A percentile compares a stretch with the other conserved stretches of the same genome.
phyloP scores from a whole-genome alignment of 768 basidiomycete genomes.

The Leccinum boreale region DNA sequence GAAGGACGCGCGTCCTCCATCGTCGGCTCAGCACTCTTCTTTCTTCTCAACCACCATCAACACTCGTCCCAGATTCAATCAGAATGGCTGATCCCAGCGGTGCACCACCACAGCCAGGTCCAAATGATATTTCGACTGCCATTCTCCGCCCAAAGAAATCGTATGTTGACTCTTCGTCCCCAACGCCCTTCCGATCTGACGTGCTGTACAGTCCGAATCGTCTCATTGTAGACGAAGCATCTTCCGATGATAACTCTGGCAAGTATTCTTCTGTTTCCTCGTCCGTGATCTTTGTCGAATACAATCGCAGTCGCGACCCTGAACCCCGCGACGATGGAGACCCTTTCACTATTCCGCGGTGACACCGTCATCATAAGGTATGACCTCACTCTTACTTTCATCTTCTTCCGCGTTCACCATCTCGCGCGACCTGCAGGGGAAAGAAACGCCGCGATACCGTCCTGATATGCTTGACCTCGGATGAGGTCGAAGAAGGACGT shows the following conservation, averaged over 20 bases:
- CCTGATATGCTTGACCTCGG: conserved; percentile 91
- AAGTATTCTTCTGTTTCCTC: conserved; percentile 20
- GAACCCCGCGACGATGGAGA: conserved; percentile 96
- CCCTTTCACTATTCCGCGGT: conserved; percentile 88
- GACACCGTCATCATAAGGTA: conserved; percentile 95
- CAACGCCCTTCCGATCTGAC: conserved; percentile 14
- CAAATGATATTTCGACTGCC: conserved; percentile 89
- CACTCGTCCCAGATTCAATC: conserved; percentile 4
- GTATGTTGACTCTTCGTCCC: conserved; percentile 48
- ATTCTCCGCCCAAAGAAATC: conserved; percentile 98
- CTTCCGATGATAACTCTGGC: conserved; percentile 96
- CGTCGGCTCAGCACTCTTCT: conserved; percentile 4
- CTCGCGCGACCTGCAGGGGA: conserved; percentile 50
- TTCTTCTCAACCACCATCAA: conserved; percentile 11
- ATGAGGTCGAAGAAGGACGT: conserved; percentile 96
- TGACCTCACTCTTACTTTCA: conserved; percentile 13
- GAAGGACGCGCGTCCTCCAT: conserved; percentile 32
- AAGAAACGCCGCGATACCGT: conserved; percentile 99
- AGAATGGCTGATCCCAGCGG: conserved; percentile 81
- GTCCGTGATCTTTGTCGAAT: conserved; percentile 15
- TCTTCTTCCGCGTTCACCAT: not conserved
- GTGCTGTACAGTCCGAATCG: conserved; percentile 79
- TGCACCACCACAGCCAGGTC: conserved; percentile 77
- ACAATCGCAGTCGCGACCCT: conserved; percentile 74
- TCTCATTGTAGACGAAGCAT: conserved; percentile 93